Conservation (phyloP, 805 yeast species). For the Tetrapisispora pingtungensis region DNA sequence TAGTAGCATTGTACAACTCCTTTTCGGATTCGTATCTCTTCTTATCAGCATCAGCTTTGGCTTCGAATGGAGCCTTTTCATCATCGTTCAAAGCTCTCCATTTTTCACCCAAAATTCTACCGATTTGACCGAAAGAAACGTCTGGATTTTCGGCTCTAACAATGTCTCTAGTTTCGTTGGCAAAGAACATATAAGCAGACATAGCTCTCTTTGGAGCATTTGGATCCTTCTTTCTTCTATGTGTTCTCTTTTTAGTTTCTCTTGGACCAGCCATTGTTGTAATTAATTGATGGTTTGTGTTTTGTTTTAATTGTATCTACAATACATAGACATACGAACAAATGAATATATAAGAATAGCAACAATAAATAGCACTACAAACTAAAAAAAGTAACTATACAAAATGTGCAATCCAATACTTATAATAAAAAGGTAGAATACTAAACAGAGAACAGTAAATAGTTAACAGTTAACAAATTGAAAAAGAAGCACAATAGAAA, state of each 20-base stretch:
- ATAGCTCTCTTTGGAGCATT: slow-evolving; percentile 98
- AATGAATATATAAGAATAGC: not conserved
- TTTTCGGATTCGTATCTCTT: slow-evolving; percentile 95
- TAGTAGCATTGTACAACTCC: slow-evolving; percentile 61
- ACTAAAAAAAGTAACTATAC: too few species aligned
- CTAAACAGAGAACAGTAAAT: too few species aligned
- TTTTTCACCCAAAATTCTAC: slow-evolving; percentile 87
- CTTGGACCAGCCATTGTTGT: slow-evolving; percentile 32
- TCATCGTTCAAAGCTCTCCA: slow-evolving; percentile 87
- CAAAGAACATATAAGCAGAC: slow-evolving; percentile 98
- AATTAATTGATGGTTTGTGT: not conserved
- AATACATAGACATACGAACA: too few species aligned
- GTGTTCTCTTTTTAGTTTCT: slow-evolving; percentile 28
- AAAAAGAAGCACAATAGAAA: too few species aligned
- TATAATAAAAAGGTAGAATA: too few species aligned
- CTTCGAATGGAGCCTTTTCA: slow-evolving; percentile 83
- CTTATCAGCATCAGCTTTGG: slow-evolving; percentile 91
- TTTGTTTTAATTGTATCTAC: not conserved
- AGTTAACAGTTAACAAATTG: too few species aligned
- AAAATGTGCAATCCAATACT: too few species aligned
- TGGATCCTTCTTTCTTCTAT: slow-evolving; percentile 63
- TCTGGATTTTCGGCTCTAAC: slow-evolving; percentile 97
- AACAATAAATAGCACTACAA: too few species aligned
- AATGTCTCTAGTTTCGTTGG: slow-evolving; percentile 92
- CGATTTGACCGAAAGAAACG: slow-evolving; percentile 89